Conservation (phyloP, 352 stramenopile species). For the Phytopythium litorale region DNA sequence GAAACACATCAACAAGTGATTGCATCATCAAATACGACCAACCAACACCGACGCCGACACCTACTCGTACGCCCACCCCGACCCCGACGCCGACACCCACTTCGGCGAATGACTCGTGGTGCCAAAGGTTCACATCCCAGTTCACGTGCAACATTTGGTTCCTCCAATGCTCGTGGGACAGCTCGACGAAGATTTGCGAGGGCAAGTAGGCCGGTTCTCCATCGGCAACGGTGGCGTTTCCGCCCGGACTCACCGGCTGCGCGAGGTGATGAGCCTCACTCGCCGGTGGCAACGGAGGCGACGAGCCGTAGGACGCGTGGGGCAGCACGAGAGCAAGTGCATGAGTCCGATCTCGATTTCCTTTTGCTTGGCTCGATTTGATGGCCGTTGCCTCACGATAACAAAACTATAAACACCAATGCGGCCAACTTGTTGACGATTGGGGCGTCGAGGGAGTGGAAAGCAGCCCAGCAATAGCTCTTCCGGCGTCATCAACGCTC, state of each 20-base stretch:
- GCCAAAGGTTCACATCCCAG: conserved; percentile 1
- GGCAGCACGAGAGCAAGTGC: not conserved
- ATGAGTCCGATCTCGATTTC: not conserved
- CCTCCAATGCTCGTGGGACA: conserved; percentile 17
- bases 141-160: conserved; percentile 18
- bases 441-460: not conserved
- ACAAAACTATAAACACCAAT: not conserved
- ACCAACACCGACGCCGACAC: conserved; percentile 38
- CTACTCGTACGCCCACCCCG: conserved; percentile 47
- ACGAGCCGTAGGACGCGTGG: not conserved
- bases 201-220: conserved; percentile 8
- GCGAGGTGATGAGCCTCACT: too few species aligned
- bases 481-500: not conserved
- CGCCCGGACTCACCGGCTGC: not conserved
- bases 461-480: not conserved
- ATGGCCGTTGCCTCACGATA: not conserved
- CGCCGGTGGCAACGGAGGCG: not conserved
- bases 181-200: conserved; percentile 7
- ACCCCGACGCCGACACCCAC: conserved; percentile 44
- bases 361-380: not conserved
- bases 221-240: not conserved
- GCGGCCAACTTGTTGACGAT: not conserved
- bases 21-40: too few species aligned
- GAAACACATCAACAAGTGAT: too few species aligned
- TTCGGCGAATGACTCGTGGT: conserved; percentile 22